Percentiles rank a stretch among this genome's conserved stretches.
Conservation (phyloP, 345 rosid species). For the Eucalyptus caleyi region DNA sequence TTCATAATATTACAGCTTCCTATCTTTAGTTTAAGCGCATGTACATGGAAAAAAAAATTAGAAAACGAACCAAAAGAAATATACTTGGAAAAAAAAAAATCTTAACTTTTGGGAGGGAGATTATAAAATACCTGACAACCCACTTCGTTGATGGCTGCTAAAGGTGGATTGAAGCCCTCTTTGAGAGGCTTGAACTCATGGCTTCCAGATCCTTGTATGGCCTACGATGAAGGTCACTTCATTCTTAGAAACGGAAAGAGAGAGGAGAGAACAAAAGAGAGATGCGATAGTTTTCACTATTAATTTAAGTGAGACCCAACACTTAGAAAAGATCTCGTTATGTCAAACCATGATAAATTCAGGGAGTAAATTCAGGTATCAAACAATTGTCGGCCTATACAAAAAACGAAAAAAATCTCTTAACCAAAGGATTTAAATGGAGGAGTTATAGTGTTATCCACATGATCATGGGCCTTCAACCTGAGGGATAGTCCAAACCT, state of each 20-base stretch:
- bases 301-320: not conserved
- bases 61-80: not conserved
- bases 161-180: not conserved
- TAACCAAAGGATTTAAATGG: not conserved
- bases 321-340: not conserved
- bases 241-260: not conserved
- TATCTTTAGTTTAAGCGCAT: no score
- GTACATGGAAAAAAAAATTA: no score
- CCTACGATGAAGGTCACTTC: not conserved
- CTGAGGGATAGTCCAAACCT: not conserved
- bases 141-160: not conserved
- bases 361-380: not conserved
- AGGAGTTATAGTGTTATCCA: not conserved
- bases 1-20: no score
- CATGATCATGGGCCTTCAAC: not conserved
- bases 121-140: not conserved
- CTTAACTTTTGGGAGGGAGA: not conserved
- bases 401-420: not conserved
- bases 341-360: not conserved
- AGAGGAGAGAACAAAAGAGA: not conserved
- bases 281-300: not conserved
- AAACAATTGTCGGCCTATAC: not conserved
- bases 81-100: not conserved
- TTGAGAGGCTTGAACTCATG: not conserved
- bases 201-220: not conserved